Evolutionary conservation across 768 basidiomycete species (phyloP), one percentile per base, ranked within the genome.

Genomic region (Termitomyces heimii): DNA sequence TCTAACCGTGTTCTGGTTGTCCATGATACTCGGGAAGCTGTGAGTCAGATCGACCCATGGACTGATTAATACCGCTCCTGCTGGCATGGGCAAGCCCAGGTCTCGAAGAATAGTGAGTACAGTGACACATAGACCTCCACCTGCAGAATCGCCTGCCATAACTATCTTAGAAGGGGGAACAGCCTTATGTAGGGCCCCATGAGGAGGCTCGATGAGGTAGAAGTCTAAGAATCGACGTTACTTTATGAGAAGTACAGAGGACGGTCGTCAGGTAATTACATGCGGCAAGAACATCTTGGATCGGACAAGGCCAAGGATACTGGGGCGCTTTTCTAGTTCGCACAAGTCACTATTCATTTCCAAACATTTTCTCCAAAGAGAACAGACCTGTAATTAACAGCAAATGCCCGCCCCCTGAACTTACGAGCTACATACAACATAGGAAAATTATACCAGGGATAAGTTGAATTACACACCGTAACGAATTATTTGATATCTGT

Each of bases 21-120:
- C 62, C 73, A 89, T 78, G 39, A 90, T 82, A 62, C 84, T 86
- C 0, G 88, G 87, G 66, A 94, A 91, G 52, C 83, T 87, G 64
- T 93, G 91, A 0, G 89, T 92, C n/a, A 94, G 73, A 67, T 93
- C 90, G 13, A 87, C 82, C 85, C 91, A 92, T 2, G 91, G 91
- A 56, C 84, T 87, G 61, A 92, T 88, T 24, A 92, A 73, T 4
- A 89, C 82, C 0, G 85, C 88, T 1, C 89, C 92, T 1, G 88
- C 84, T 3, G 91, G 89, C 64, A 82, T 71, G 1, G 87, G 84
- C 8, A 89, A 64, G 5, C 82, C 84, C 51, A 85, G 71, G 64
- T 94, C 92, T 24, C 91, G 78, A 10, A 93, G 72, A 32, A 84
- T 71, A 28, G 85, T 82, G 10, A 50, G 34, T 24, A 24, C 49